Percentiles rank a stretch among this genome's conserved stretches.
Conservation (phyloP, 2,329 filamentous ascomycete genomes). For the Monosporascus sp. region DNA sequence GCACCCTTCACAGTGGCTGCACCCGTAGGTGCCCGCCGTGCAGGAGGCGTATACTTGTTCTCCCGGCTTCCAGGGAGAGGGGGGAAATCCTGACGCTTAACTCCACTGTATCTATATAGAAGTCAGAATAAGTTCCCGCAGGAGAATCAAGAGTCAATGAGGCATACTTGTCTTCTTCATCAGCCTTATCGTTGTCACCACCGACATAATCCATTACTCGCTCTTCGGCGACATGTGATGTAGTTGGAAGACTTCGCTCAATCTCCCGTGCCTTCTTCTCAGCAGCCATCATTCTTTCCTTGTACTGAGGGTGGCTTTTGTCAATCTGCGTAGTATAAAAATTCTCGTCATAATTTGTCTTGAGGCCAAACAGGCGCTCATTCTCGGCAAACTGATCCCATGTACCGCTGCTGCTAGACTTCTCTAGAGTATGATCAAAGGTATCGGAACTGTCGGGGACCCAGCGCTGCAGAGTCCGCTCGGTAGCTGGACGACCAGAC, state of each 20-base stretch:
- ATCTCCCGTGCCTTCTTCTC: constrained; percentile 87
- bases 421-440: constrained; percentile 68
- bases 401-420: constrained; percentile 34
- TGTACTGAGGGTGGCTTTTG: constrained; percentile 75
- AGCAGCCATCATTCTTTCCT: constrained; percentile 69
- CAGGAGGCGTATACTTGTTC: constrained; percentile 86
- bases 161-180: constrained; percentile 87
- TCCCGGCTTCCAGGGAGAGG: constrained; percentile 50
- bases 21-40: constrained; percentile 71
- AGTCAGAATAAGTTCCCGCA: neutral
- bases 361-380: constrained; percentile 79
- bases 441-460: constrained; percentile 60
- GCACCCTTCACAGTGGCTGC: constrained; percentile 70
- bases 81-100: constrained; percentile 70
- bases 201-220: constrained; percentile 66
- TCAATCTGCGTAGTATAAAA: constrained; percentile 92
- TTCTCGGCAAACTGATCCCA: constrained; percentile 98
- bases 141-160: neutral
- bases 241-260: constrained; percentile 66
- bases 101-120: constrained; percentile 73
- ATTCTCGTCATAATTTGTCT: constrained; percentile 88
- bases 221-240: constrained; percentile 86
- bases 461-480: constrained; percentile 79
- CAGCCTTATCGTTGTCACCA: constrained; percentile 60
- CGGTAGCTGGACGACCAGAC: constrained; percentile 60